Evolutionary conservation across 176 grass and related monocot genomes (phyloP), one percentile per base, ranked within the genome.

Genomic region (Carex scoparia): DNA sequence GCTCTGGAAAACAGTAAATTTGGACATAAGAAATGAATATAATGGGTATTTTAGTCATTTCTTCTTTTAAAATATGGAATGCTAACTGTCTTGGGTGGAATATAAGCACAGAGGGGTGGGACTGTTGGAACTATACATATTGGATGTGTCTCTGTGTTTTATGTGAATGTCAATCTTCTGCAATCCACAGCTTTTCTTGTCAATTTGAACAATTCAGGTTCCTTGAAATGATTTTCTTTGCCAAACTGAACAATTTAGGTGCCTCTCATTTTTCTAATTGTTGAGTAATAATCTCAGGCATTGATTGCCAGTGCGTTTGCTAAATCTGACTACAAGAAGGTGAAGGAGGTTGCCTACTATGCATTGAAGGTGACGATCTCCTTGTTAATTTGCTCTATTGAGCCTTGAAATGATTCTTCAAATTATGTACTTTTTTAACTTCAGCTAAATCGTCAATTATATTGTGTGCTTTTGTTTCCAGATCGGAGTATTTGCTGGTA

Each of bases 221-320:
- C 23, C 48, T 30, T 23, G n/a, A 28, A 28, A 8, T 63, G 10
- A 8, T 63, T 63, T 28, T 63, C 23, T 9, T 77, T 48, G 15
- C 23, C 37, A 72, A 56, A 32, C 55, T 32, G 53, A 77, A 14
- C 48, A 77, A 28, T 30, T 32, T 77, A 30, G 3, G 2, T 46
- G 40, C 23, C 23, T 30, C 44, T 30, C 31, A 6, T 31, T 46
- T 72, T 23, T 72, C 37, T 9, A 57, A 78, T 54, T 78, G 28
- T 51, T 8, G 5, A 55, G 28, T 78, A 57, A 14, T 78, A 16
- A 82, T 89, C 58, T 30, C 80, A 98, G 93, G 95, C 95, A 4
- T 62, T 98, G 76, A 90, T 98, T 49, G 93, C 95, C 61, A 95
- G 93, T 81, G 92, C 95, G 66, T 95, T 89, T 81, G 91, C 91